A percentile compares a stretch with the other conserved stretches of the same genome.
These are phyloP conservation scores for Clavispora fructus DNA, from an alignment of 805 yeast genomes.

Conservation along the genomic window DNA sequence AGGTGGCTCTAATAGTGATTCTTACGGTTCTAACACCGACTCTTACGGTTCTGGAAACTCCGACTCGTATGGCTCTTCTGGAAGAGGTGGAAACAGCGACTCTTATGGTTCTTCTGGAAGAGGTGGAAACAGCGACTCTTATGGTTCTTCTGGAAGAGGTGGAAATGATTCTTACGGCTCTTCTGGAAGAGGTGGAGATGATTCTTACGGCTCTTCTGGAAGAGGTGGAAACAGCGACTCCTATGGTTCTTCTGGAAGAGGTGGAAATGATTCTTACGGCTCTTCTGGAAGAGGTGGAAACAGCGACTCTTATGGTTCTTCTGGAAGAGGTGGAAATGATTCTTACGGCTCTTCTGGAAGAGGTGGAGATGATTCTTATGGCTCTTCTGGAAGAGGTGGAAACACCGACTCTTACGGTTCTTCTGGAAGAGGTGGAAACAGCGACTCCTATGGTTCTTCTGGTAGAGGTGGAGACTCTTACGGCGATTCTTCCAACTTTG, in stretches of 20 bases:
- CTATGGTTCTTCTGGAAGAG: slow-evolving; percentile 18
- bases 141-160: slow-evolving; percentile 21
- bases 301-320: slow-evolving; percentile 18
- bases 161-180: slow-evolving; percentile 19
- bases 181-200: slow-evolving; percentile 12
- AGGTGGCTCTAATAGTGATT: slow-evolving; percentile 5
- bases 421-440: slow-evolving; percentile 6
- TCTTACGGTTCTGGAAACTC: slow-evolving; percentile 17
- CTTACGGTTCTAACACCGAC: slow-evolving; percentile 19
- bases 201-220: slow-evolving; percentile 18
- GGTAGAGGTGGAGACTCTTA: slow-evolving; percentile 13
- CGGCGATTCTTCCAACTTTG: no score
- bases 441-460: slow-evolving; percentile 12
- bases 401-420: slow-evolving; percentile 10
- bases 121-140: slow-evolving; percentile 5
- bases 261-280: slow-evolving; percentile 17
- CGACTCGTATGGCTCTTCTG: slow-evolving; percentile 14
- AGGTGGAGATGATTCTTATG: slow-evolving; percentile 14
- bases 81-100: slow-evolving; percentile 9
- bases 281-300: slow-evolving; percentile 11
- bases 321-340: slow-evolving; percentile 4
- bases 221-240: slow-evolving; percentile 11
- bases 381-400: slow-evolving; percentile 10
- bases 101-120: slow-evolving; percentile 20
- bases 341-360: slow-evolving; percentile 8